A percentile compares a stretch with the other conserved stretches of the same genome.
These are phyloP conservation scores for Bauhinia variegata DNA, from an alignment of 306 rosid species.

Conservation along the genomic window DNA sequence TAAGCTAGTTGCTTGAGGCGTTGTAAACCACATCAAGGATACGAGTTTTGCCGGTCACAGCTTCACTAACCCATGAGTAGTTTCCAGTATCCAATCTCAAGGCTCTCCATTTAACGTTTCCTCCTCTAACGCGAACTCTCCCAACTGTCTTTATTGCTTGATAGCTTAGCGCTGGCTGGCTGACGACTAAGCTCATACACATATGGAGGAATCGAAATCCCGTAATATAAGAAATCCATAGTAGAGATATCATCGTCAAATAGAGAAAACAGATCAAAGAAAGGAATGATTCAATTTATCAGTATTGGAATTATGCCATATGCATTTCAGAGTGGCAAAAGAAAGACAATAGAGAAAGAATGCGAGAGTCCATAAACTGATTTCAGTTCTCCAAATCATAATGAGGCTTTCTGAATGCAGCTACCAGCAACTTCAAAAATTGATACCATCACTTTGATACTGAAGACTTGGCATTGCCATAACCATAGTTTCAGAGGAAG, in stretches of 20 bases:
- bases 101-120: slow-evolving; percentile 67
- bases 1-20: slow-evolving; percentile 64
- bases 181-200: slow-evolving; percentile 68
- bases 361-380: neutral
- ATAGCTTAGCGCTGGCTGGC: slow-evolving; percentile 57
- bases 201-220: no score
- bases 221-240: no score
- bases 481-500: no score
- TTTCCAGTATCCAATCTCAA: slow-evolving; percentile 63
- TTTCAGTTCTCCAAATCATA: neutral
- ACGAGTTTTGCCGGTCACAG: slow-evolving; percentile 60
- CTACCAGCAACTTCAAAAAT: neutral
- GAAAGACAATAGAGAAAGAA: neutral
- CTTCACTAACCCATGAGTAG: slow-evolving; percentile 61
- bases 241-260: neutral
- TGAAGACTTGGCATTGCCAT: no score
- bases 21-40: slow-evolving; percentile 58
- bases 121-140: slow-evolving; percentile 61
- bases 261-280: neutral
- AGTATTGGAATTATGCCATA: neutral
- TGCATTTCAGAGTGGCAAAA: neutral
- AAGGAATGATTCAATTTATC: neutral
- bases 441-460: neutral
- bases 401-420: neutral
- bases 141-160: slow-evolving; percentile 62